phyloP scores from a whole-genome alignment of 106 monocot genomes.

The Dioscorea dumetorum region DNA sequence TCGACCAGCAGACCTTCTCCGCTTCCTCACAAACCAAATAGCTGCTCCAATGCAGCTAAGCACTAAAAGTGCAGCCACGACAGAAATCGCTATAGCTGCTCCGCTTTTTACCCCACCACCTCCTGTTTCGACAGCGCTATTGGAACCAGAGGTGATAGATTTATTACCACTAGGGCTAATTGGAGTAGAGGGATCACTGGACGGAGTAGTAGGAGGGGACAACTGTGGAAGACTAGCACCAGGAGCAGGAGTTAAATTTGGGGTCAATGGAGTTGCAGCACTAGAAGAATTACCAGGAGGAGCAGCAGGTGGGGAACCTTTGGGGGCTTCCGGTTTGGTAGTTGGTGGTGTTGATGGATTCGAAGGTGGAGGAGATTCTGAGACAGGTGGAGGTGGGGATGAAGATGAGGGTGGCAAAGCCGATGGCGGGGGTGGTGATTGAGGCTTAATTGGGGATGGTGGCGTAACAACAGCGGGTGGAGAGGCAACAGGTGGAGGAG shows the following conservation, averaged over 20 bases:
- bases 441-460: neutral
- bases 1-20: constrained; percentile 20
- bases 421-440: constrained; percentile 2
- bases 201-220: constrained; percentile 8
- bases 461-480: neutral
- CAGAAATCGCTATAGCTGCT: constrained; percentile 17
- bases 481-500: neutral
- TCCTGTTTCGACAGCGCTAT: neutral
- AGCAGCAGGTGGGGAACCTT: constrained; percentile 2
- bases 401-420: neutral
- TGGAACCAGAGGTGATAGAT: constrained; percentile 5
- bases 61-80: constrained; percentile 24
- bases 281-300: constrained; percentile 10
- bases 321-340: neutral
- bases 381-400: constrained; percentile 11
- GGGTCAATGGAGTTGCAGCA: constrained; percentile 1
- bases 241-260: constrained; percentile 5
- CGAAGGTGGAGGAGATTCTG: no score
- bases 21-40: constrained; percentile 43
- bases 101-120: constrained; percentile 15
- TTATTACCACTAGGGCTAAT: constrained; percentile 9
- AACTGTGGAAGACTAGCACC: constrained; percentile 7
- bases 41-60: constrained; percentile 30
- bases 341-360: constrained; percentile 12
- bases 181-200: constrained; percentile 1